Conservation (phyloP, 352 stramenopile genomes). For the Phytophthora tubulina region DNA sequence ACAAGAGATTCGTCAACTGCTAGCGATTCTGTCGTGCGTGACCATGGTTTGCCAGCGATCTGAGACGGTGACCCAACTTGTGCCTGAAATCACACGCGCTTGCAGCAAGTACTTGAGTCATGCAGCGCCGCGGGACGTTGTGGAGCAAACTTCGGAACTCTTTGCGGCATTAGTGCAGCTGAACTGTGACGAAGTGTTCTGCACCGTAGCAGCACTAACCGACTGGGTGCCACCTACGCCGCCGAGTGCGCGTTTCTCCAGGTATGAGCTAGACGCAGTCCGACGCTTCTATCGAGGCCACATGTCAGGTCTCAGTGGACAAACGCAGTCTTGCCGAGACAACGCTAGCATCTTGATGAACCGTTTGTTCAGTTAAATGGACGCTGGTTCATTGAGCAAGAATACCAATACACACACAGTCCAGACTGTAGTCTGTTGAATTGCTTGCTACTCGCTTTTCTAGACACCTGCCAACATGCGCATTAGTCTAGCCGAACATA, state of each 20-base stretch:
- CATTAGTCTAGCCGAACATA: slow-evolving; percentile 82
- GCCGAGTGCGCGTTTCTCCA: slow-evolving; percentile 52
- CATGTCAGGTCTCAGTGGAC: slow-evolving; percentile 26
- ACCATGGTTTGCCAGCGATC: slow-evolving; percentile 55
- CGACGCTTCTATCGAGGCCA: slow-evolving; percentile 47
- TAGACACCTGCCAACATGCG: slow-evolving; percentile 32
- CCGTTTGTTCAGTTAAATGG: slow-evolving; percentile 36
- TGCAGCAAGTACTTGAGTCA: slow-evolving; percentile 61
- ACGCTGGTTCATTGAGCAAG: slow-evolving; percentile 20
- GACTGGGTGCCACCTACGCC: slow-evolving; percentile 64
- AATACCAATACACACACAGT: slow-evolving; percentile 18
- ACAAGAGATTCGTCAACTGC: slow-evolving; percentile 63
- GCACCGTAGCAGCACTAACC: slow-evolving; percentile 53
- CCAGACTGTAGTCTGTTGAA: slow-evolving; percentile 23
- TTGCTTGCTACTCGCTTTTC: slow-evolving; percentile 40
- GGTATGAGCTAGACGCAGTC: slow-evolving; percentile 41
- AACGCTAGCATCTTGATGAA: slow-evolving; percentile 48
- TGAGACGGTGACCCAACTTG: slow-evolving; percentile 58
- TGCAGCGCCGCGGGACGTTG: slow-evolving; percentile 45
- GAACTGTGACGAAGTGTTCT: slow-evolving; percentile 84
- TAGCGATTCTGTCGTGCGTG: slow-evolving; percentile 72
- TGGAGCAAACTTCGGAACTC: slow-evolving; percentile 49
- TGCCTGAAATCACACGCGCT: slow-evolving; percentile 59
- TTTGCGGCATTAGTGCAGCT: slow-evolving; percentile 57
- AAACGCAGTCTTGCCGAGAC: slow-evolving; percentile 31